Base-by-base conservation (phyloP, 78 protist genomes). In the Chrysochromulina tobinii region DNA sequence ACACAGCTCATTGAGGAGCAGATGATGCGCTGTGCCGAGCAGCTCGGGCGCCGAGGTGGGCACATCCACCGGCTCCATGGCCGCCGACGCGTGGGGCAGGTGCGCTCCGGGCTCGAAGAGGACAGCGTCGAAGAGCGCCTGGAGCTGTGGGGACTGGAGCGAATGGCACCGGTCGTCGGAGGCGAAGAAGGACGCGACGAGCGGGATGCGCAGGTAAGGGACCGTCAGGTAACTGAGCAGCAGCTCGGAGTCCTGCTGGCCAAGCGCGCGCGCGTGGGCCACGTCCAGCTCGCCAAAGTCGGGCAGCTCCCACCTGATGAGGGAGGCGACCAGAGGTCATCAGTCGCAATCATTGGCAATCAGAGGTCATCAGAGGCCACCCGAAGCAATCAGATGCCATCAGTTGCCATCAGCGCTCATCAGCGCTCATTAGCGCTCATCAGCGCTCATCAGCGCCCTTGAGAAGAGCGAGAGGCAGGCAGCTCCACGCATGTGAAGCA, bases 131-230 rank as follows among this genome's bases (percentile, higher is more conserved):
- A 91, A 88, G 9, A 91, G 14, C 15, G 66, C 25, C 23, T 75
- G 83, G 23, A 50, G 53, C 53, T 27, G 27, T 50, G 57, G 17
- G 20, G 23, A 48, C 57, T 27, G 61, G 21, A 93, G 92, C 23
- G 67, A 1, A 25, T 69, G 88, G n/a, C 88, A 17, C 17, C 92
- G 87, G 27, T 77, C 84, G 58, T 89, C 79, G 18, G 69, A 59
- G 38, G 81, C 48, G 68, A 93, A 83, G 91, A 92, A 92, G 57
- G 18, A 15, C 23, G 81, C 64, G 25, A 92, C 54, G 38, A 92
- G 88, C 61, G 94, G 94, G 51, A 92, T 88, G n/a, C 94, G 89
- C 68, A 92, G 1, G 91, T 92, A 92, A 21, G 94, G 94, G 58
- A 48, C 91, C 1, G 93, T 90, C 48, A 93, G 93, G 87, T 86